Conservation (phyloP, 129 eudicot species). For the Flaveria trinervia region DNA sequence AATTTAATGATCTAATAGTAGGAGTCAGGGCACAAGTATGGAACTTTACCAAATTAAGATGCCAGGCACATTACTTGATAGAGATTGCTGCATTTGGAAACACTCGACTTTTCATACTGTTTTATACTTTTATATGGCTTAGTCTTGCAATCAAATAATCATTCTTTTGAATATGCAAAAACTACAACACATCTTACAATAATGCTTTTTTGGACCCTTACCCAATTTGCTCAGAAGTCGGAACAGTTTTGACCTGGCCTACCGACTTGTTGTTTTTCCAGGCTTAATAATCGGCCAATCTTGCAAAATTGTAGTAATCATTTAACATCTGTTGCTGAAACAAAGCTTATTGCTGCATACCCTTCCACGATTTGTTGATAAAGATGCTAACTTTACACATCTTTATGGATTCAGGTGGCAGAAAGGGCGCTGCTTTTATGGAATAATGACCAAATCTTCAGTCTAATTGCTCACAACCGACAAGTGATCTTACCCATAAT, state of each 20-base stretch:
- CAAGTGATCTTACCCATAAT: constrained; percentile 74
- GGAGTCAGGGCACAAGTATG: neutral
- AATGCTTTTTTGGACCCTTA: neutral
- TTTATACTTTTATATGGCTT: neutral
- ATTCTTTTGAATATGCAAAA: constrained; percentile 4
- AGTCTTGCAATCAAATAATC: neutral
- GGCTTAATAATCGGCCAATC: neutral
- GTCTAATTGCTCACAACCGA: constrained; percentile 76
- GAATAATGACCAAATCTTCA: constrained; percentile 84
- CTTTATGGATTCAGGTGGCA: constrained; percentile 62
- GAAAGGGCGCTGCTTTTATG: constrained; percentile 91
- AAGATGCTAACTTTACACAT: constrained; percentile 2
- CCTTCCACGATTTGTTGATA: constrained; percentile 2
- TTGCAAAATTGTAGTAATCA: neutral
- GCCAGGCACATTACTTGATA: neutral
- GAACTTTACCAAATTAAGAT: neutral
- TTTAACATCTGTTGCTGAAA: neutral
- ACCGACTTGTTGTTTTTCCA: too few species aligned
- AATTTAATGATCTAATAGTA: neutral
- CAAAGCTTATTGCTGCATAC: constrained; percentile 19
- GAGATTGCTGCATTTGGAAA: neutral
- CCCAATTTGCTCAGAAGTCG: neutral
- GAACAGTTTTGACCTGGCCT: neutral
- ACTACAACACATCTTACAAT: neutral
- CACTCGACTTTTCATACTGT: neutral